A percentile compares a stretch with the other conserved stretches of the same genome.
Evolutionary conservation across 345 rosid species (phyloP).

Genomic region (Gossypium raimondii): DNA sequence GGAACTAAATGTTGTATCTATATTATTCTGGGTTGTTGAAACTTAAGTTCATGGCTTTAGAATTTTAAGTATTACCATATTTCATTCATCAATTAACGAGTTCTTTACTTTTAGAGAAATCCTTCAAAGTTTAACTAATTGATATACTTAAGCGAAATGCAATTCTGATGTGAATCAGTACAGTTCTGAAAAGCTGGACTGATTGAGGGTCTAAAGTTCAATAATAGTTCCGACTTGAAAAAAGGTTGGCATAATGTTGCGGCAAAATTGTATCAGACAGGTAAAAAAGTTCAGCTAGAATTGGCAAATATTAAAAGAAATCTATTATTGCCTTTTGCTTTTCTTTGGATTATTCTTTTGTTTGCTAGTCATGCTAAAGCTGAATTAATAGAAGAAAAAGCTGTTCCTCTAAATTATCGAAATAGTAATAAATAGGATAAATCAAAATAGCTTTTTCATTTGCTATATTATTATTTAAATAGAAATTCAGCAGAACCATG

Average conservation of each 20-base stretch:
- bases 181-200: constrained; percentile 12
- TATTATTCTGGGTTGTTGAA: background rate
- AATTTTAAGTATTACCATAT: background rate
- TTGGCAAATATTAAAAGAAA: constrained; percentile 11
- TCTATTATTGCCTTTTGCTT: constrained; percentile 6
- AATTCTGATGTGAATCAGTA: constrained; percentile 5
- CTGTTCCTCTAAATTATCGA: background rate
- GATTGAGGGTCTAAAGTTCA: constrained; percentile 8
- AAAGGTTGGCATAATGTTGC: background rate
- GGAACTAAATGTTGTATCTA: background rate
- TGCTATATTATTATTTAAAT: background rate
- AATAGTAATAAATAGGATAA: background rate
- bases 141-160: background rate
- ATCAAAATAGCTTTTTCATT: background rate
- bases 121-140: background rate
- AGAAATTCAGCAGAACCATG: background rate
- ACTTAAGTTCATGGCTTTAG: background rate
- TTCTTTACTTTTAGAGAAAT: background rate
- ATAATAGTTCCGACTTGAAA: background rate
- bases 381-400: background rate
- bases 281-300: constrained; percentile 8
- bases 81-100: background rate
- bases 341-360: constrained; percentile 20
- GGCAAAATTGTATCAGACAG: constrained; percentile 4
- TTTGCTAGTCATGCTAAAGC: constrained; percentile 12